Conservation (phyloP, 345 rosid genomes). For the Rhodamnia argentea region DNA sequence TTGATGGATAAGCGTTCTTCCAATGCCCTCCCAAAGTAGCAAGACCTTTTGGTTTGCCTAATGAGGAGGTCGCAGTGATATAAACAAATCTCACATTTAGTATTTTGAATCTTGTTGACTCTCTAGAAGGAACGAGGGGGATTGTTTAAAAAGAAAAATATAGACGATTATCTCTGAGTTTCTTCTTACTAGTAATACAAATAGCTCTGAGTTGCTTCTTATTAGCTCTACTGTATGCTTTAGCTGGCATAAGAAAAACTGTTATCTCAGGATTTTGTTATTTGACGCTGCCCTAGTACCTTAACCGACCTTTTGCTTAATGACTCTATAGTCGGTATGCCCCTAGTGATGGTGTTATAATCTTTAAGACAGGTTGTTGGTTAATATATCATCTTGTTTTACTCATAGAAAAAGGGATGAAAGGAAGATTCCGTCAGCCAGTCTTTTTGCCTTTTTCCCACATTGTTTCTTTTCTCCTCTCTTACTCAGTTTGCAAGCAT, state of each 20-base stretch:
- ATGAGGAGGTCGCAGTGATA: background rate
- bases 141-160: background rate
- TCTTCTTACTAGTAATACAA: background rate
- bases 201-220: background rate
- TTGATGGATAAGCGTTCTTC: background rate
- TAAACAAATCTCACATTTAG: background rate
- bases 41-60: background rate
- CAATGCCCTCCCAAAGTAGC: background rate
- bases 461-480: background rate
- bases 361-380: background rate
- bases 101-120: background rate
- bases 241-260: background rate
- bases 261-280: background rate
- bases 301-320: background rate
- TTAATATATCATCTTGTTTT: background rate
- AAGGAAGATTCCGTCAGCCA: background rate
- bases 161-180: background rate
- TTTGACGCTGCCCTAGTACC: background rate
- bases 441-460: background rate
- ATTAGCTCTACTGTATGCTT: background rate
- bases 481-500: background rate
- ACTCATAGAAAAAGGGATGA: background rate
- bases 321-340: background rate
- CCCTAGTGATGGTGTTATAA: background rate
- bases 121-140: background rate